Percentiles rank a stretch among this genome's conserved stretches.
Conservation (phyloP, 257 asterid species). For the Scutellaria minor region DNA sequence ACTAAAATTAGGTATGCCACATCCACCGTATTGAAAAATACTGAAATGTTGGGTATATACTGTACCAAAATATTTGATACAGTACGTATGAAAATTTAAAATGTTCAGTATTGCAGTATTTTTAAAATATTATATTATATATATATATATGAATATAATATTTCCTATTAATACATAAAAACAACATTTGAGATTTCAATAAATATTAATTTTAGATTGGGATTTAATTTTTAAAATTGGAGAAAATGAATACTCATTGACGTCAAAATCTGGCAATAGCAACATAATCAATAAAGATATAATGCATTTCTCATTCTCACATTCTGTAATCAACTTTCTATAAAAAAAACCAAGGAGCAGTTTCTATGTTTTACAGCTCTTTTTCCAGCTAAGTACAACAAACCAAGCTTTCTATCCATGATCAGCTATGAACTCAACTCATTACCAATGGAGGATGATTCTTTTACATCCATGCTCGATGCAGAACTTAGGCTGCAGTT, state of each 20-base stretch:
- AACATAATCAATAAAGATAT: conserved; percentile 7
- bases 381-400: conserved; percentile 14
- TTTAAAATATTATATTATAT: no score
- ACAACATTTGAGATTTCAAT: no score
- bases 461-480: conserved; percentile 37
- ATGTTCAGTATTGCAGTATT: no score
- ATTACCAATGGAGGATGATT: not conserved
- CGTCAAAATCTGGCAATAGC: not conserved
- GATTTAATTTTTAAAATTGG: no score
- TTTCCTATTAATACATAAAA: no score
- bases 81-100: no score
- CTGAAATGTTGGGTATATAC: no score
- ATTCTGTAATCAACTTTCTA: not conserved
- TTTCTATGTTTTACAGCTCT: not conserved
- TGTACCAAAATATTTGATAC: no score
- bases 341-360: not conserved
- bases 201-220: no score
- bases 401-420: conserved; percentile 24
- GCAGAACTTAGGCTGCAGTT: conserved; percentile 47
- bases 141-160: no score
- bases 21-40: no score
- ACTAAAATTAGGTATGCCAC: no score
- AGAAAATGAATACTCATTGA: not conserved
- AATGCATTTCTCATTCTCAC: conserved; percentile 1
- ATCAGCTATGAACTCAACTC: conserved; percentile 35